These are phyloP conservation scores for Penicillium capsulatum DNA, from an alignment of 2,329 filamentous ascomycete genomes.

Conservation along the genomic window DNA sequence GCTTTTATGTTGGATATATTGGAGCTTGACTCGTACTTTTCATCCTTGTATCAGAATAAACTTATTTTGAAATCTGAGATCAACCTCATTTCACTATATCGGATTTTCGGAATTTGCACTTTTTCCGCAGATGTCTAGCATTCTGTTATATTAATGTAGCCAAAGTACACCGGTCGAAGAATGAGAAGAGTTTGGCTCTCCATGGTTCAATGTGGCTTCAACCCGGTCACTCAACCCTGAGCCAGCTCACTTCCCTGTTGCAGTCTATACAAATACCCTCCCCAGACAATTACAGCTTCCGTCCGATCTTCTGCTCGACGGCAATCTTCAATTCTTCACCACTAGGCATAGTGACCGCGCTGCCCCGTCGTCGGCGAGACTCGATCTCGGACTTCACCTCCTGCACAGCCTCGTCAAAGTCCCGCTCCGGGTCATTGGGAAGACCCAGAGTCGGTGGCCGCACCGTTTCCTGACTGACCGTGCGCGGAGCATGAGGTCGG, in stretches of 20 bases:
- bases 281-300: conserved; percentile 35
- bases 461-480: conserved; percentile 56
- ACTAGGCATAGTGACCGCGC: conserved; percentile 42
- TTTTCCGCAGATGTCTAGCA: background rate
- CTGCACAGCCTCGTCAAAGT: conserved; percentile 71
- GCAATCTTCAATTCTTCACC: conserved; percentile 51
- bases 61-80: too few relatives aligned
- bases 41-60: background rate
- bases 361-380: conserved; percentile 49
- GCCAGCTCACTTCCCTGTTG: too few relatives aligned
- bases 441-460: conserved; percentile 70
- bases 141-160: too few relatives aligned
- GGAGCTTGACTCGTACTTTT: conserved; percentile 3
- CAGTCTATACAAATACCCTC: background rate
- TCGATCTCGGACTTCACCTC: conserved; percentile 73
- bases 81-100: too few relatives aligned
- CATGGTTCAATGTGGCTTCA: too few relatives aligned
- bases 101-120: background rate
- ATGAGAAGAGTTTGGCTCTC: too few relatives aligned
- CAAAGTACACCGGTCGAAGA: too few relatives aligned
- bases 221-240: too few relatives aligned
- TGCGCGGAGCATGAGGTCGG: conserved; percentile 39
- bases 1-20: conserved; percentile 6
- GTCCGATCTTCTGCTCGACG: conserved; percentile 49
- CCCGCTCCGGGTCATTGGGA: conserved; percentile 67